Evolutionary conservation across 495 filamentous ascomycete genomes (phyloP).

Genomic region (Penicillium roqueforti): DNA sequence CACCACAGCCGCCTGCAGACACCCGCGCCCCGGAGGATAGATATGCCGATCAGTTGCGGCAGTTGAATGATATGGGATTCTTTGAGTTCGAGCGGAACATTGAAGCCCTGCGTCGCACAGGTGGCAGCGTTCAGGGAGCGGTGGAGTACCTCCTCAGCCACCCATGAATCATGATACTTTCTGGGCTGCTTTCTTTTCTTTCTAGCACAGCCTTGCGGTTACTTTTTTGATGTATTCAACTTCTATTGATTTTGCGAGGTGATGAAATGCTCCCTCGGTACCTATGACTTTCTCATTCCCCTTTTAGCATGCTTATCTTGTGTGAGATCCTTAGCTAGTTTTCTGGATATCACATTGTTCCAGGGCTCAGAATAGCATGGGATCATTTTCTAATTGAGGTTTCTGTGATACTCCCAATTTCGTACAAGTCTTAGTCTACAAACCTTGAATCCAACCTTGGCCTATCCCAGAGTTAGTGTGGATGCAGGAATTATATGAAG

Average conservation of each 20-base stretch:
- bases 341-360: neutral
- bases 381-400: neutral
- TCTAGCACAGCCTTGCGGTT: constrained; percentile 10
- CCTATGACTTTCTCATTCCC: constrained; percentile 17
- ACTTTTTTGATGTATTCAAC: constrained; percentile 17
- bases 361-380: neutral
- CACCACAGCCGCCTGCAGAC: constrained; percentile 54
- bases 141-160: constrained; percentile 66
- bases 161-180: constrained; percentile 31
- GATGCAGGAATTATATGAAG: neutral
- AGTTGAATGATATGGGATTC: constrained; percentile 99
- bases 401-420: neutral
- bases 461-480: too few relatives aligned
- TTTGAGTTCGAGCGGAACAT: constrained; percentile 95
- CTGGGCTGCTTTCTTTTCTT: constrained; percentile 1
- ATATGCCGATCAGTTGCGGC: constrained; percentile 84
- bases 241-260: constrained; percentile 13
- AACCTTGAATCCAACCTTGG: neutral
- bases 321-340: constrained; percentile 5
- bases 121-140: constrained; percentile 93
- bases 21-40: constrained; percentile 88
- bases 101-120: constrained; percentile 78
- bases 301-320: constrained; percentile 10
- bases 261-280: constrained; percentile 10
- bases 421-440: neutral